A percentile compares a stretch with the other conserved stretches of the same genome.
These are phyloP conservation scores for Mesotaenium endlicherianum DNA, from an alignment of 139 green algal genomes.

Conservation along the genomic window DNA sequence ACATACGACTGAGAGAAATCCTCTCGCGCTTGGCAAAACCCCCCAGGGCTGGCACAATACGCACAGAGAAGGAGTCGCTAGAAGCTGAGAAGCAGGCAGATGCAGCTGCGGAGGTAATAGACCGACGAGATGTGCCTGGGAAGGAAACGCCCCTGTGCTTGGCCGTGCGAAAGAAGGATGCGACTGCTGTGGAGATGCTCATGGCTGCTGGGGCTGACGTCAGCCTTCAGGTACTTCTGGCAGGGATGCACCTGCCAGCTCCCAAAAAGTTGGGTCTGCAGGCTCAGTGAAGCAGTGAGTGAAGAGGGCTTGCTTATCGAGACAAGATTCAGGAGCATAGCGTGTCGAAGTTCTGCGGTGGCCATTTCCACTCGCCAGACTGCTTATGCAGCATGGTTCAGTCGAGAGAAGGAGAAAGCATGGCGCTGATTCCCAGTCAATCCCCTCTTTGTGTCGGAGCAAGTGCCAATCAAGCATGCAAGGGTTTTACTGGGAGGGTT, in stretches of 20 bases:
- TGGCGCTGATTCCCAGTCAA: no score
- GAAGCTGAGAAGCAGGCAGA: slow-evolving; percentile 16
- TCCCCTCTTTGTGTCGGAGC: no score
- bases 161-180: slow-evolving; percentile 29
- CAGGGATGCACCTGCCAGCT: not conserved
- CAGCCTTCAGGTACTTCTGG: slow-evolving; percentile 34
- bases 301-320: no score
- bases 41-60: not conserved
- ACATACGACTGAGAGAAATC: slow-evolving; percentile 6
- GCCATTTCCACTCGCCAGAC: no score
- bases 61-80: slow-evolving; percentile 33
- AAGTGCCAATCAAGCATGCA: no score
- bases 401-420: no score
- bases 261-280: no score
- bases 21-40: slow-evolving; percentile 1
- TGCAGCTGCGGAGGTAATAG: not conserved
- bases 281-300: no score
- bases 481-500: no score
- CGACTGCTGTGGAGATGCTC: slow-evolving; percentile 36
- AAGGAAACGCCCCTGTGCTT: slow-evolving; percentile 36
- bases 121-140: slow-evolving; percentile 29
- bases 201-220: slow-evolving; percentile 44
- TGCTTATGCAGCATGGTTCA: no score
- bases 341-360: no score
- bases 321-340: no score